phyloP scores from a whole-genome alignment of 2,329 filamentous ascomycete species.

The Plectosphaerella sp. region DNA sequence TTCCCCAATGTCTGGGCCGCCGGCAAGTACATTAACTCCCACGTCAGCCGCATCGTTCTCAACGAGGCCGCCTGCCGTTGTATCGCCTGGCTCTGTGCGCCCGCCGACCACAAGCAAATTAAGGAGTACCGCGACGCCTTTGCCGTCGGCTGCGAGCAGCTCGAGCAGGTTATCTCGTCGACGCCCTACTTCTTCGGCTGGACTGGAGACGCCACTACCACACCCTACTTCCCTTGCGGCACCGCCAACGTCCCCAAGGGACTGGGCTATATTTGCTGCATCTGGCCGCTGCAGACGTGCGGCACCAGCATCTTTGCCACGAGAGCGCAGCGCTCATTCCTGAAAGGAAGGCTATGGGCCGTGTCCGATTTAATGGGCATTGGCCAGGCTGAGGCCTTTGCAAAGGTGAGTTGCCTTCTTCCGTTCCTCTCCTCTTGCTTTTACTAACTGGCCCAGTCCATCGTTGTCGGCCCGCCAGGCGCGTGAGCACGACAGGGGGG shows the following conservation, averaged over 20 bases:
- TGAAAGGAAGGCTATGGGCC: slow-evolving; percentile 12
- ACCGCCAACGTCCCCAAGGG: slow-evolving; percentile 17
- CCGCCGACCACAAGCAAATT: slow-evolving; percentile 14
- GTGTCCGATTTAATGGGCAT: slow-evolving; percentile 18
- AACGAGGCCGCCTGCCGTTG: slow-evolving; percentile 15
- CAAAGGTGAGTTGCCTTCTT: slow-evolving; percentile 7
- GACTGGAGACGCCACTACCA: slow-evolving; percentile 15
- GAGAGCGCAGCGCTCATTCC: slow-evolving; percentile 11
- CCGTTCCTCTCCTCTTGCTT: neutral
- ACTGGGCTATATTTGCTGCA: slow-evolving; percentile 13
- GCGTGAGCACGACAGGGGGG: neutral
- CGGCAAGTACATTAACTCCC: slow-evolving; percentile 17
- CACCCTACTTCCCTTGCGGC: slow-evolving; percentile 17
- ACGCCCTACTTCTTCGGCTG: slow-evolving; percentile 17
- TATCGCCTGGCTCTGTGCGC: slow-evolving; percentile 16
- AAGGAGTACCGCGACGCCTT: slow-evolving; percentile 14
- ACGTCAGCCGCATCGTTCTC: slow-evolving; percentile 15
- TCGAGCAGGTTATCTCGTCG: slow-evolving; percentile 14
- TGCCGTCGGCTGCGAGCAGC: slow-evolving; percentile 13
- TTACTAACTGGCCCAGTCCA: neutral
- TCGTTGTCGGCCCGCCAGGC: neutral
- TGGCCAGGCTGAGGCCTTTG: slow-evolving; percentile 17
- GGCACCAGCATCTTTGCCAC: slow-evolving; percentile 15
- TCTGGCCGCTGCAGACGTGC: slow-evolving; percentile 16
- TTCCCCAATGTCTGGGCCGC: slow-evolving; percentile 18